Evolutionary conservation across 148 eudicot species (phyloP).

Genomic region (Amaranthus palmeri): DNA sequence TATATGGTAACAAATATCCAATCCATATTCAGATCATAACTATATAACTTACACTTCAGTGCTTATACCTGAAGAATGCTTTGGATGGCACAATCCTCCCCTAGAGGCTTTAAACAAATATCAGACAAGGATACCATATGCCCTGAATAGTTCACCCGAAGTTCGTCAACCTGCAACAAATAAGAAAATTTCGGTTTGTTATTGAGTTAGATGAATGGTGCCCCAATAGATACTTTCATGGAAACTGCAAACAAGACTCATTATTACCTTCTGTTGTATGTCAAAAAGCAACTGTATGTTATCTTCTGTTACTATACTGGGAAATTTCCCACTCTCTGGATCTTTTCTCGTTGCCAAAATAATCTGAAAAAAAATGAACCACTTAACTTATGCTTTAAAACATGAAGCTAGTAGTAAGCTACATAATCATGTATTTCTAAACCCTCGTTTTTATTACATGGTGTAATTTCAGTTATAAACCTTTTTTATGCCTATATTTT

Average conservation of each 20-base stretch:
- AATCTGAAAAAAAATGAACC: constrained; percentile 31
- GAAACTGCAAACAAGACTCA: constrained; percentile 6
- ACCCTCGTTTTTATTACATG: not conserved
- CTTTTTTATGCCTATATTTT: not conserved
- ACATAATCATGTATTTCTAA: not conserved
- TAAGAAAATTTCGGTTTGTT: not conserved
- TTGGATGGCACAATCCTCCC: constrained; percentile 69
- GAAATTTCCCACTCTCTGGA: constrained; percentile 38
- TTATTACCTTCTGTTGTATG: constrained; percentile 57
- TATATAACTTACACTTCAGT: not conserved
- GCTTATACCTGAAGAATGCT: constrained; percentile 58
- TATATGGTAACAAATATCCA: not conserved
- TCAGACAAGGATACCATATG: constrained; percentile 49
- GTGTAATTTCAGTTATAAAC: not conserved
- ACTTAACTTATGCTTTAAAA: constrained; percentile 9
- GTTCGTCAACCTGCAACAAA: constrained; percentile 48
- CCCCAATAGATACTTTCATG: not conserved
- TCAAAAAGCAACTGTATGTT: constrained; percentile 63
- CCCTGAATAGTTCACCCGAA: constrained; percentile 56
- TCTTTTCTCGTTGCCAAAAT: constrained; percentile 54
- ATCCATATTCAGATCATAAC: not conserved
- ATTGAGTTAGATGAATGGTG: not conserved
- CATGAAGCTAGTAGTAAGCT: not conserved
- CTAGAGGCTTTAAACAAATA: constrained; percentile 73
- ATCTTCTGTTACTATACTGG: constrained; percentile 62